Percentiles rank a stretch among this genome's conserved stretches.
Conservation (phyloP, 2,329 filamentous ascomycete genomes). For the Cladophialophora yegresii region DNA sequence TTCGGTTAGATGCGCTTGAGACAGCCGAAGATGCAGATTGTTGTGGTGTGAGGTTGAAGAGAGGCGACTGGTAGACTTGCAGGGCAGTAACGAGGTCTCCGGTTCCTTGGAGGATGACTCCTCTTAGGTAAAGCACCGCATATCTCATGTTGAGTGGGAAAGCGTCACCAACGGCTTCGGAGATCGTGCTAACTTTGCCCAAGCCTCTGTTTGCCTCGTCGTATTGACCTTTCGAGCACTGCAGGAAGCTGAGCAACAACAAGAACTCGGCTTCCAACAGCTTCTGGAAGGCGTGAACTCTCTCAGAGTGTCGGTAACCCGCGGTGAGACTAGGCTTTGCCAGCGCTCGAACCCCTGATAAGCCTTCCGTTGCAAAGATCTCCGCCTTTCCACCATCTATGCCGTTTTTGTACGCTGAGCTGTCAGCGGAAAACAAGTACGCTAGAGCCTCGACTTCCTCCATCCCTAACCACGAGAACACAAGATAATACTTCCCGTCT, state of each 20-base stretch:
- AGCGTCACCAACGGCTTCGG: constrained; percentile 48
- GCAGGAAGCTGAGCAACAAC: constrained; percentile 69
- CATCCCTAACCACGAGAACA: constrained; percentile 62
- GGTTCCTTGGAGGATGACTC: constrained; percentile 73
- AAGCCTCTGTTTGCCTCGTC: constrained; percentile 62
- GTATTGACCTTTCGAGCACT: constrained; percentile 72
- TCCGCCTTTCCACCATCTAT: constrained; percentile 57
- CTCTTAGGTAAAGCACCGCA: constrained; percentile 70
- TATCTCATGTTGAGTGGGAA: constrained; percentile 50
- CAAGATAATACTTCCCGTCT: constrained; percentile 50
- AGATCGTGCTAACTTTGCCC: constrained; percentile 54
- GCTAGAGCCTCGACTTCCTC: constrained; percentile 62
- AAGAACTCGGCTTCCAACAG: constrained; percentile 69
- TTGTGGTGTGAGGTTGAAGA: constrained; percentile 57
- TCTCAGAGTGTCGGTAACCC: constrained; percentile 33
- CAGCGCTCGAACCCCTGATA: constrained; percentile 38
- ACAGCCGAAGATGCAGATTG: constrained; percentile 6
- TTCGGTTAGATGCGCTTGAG: constrained; percentile 36
- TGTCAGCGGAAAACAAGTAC: constrained; percentile 60
- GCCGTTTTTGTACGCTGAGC: constrained; percentile 58
- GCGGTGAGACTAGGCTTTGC: constrained; percentile 41
- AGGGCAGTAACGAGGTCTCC: constrained; percentile 72
- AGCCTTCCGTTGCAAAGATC: constrained; percentile 60
- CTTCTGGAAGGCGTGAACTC: constrained; percentile 56
- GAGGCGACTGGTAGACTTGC: constrained; percentile 62